Percentiles rank a stretch among this genome's conserved stretches.
phyloP scores from a whole-genome alignment of 371 early-diverging fungal genomes.

The Mucor sp. region DNA sequence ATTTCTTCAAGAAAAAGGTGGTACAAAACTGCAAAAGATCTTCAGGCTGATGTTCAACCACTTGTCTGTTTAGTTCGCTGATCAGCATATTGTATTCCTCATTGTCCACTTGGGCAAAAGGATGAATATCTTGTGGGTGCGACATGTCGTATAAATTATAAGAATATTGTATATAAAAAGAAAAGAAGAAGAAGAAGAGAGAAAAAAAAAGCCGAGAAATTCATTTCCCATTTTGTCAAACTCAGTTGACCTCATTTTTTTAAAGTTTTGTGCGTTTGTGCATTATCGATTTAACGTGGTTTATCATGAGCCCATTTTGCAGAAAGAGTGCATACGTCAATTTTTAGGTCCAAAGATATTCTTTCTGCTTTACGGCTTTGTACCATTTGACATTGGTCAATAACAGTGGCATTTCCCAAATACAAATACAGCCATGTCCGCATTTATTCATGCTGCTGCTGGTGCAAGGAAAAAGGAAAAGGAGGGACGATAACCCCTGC shows the following conservation, averaged over 20 bases:
- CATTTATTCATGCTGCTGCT: not conserved
- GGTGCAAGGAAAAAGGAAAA: not conserved
- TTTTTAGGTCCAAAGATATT: not conserved
- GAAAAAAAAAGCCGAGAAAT: not conserved
- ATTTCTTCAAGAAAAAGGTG: constrained; percentile 75
- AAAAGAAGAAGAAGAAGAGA: not conserved
- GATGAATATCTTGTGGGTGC: constrained; percentile 21
- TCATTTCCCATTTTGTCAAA: not conserved
- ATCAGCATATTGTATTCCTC: constrained; percentile 31
- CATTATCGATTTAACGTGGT: not conserved
- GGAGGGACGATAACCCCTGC: not conserved
- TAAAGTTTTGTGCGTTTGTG: not conserved
- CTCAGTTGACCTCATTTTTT: not conserved
- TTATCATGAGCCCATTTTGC: not conserved
- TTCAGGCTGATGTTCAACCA: constrained; percentile 46
- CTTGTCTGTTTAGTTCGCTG: constrained; percentile 27
- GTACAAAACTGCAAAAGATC: constrained; percentile 90
- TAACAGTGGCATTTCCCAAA: too few species aligned
- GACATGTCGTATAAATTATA: not conserved
- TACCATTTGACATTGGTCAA: too few species aligned
- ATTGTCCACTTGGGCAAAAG: constrained; percentile 11
- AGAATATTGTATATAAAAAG: not conserved
- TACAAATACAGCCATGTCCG: not conserved
- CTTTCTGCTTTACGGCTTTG: not conserved
- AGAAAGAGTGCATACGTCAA: not conserved